A percentile compares a stretch with the other conserved stretches of the same genome.
Conservation (phyloP, 495 filamentous ascomycete species). For the Tuber borchii region DNA sequence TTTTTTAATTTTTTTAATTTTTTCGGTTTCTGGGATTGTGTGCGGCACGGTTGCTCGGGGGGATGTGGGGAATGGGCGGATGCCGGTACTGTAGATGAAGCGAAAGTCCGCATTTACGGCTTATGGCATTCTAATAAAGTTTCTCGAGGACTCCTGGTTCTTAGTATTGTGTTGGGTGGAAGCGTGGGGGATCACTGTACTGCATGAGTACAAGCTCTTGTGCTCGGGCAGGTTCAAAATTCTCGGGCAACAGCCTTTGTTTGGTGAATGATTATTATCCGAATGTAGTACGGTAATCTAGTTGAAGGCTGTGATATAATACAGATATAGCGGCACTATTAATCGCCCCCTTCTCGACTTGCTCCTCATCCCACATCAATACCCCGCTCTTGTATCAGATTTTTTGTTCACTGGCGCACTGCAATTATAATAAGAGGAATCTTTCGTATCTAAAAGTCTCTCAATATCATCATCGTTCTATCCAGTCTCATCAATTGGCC, state of each 20-base stretch:
- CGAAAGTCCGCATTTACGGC: neutral
- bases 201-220: neutral
- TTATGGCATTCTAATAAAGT: neutral
- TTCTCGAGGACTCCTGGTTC: neutral
- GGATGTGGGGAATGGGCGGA: neutral
- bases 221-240: neutral
- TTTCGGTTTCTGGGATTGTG: neutral
- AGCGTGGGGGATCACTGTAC: neutral
- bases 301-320: neutral
- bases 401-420: neutral
- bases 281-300: neutral
- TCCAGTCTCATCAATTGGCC: conserved; percentile 72
- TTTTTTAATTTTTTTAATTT: neutral
- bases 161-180: neutral
- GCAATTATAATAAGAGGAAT: neutral
- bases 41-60: neutral
- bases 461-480: conserved; percentile 71
- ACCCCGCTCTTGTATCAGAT: neutral
- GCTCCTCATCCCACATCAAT: neutral
- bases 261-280: neutral
- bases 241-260: neutral
- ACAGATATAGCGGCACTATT: neutral
- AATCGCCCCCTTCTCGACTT: neutral
- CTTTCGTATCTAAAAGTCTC: conserved; percentile 58
- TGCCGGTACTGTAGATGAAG: neutral